Evolutionary conservation across 2,329 filamentous ascomycete species (phyloP).

Genomic region (Colletotrichum trifolii): DNA sequence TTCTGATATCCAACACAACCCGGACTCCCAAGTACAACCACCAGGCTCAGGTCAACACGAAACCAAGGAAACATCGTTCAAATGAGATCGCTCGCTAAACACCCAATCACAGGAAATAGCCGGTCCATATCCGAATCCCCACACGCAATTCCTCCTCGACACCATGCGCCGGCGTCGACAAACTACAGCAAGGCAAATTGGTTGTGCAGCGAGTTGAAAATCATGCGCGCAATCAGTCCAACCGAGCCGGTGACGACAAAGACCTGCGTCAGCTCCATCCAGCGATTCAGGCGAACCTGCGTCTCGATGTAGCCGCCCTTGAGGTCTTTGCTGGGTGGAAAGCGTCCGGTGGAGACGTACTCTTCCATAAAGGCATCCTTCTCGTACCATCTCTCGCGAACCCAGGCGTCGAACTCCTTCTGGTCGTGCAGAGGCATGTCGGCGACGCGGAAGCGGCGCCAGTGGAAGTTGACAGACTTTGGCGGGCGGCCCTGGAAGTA

Average conservation of each 20-base stretch:
- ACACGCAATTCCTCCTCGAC: background rate
- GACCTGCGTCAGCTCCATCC: slow-evolving; percentile 67
- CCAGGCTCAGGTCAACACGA: background rate
- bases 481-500: slow-evolving; percentile 90
- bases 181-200: slow-evolving; percentile 1
- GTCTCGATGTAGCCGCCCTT: slow-evolving; percentile 65
- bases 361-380: slow-evolving; percentile 91
- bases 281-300: slow-evolving; percentile 63
- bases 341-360: slow-evolving; percentile 80
- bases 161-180: no score
- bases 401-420: slow-evolving; percentile 84
- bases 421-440: slow-evolving; percentile 84
- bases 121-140: slow-evolving; percentile 3
- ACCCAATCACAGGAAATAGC: slow-evolving; percentile 13
- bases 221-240: slow-evolving; percentile 54
- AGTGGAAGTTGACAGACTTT: slow-evolving; percentile 96
- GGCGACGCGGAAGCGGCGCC: slow-evolving; percentile 84
- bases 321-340: slow-evolving; percentile 69
- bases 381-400: slow-evolving; percentile 87
- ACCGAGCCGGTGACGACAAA: slow-evolving; percentile 61
- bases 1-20: background rate
- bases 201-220: slow-evolving; percentile 42
- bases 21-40: background rate
- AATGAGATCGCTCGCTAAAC: slow-evolving; percentile 32
- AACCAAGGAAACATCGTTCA: slow-evolving; percentile 1